Evolutionary conservation across 768 basidiomycete genomes (phyloP).

Genomic region (Lactarius sp.): DNA sequence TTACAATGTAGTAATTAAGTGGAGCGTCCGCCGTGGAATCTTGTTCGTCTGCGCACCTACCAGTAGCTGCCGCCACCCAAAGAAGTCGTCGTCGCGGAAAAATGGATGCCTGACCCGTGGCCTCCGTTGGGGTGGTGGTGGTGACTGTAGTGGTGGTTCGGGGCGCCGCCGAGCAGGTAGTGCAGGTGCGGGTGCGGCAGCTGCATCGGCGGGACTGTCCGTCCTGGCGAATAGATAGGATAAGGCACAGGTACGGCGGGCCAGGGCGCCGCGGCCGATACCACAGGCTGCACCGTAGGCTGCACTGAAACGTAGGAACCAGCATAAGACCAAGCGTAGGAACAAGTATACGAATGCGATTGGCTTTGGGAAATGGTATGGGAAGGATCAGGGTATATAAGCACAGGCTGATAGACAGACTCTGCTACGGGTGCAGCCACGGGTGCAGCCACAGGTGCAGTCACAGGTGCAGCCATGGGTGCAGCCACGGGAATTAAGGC

Average conservation of each 20-base stretch:
- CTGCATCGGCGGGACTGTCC: neutral
- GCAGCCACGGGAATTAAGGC: neutral
- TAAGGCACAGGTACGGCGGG: constrained; percentile 13
- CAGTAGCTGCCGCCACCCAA: neutral
- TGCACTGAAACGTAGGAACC: constrained; percentile 17
- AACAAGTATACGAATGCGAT: no score
- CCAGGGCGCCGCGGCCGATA: neutral
- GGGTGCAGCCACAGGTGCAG: neutral
- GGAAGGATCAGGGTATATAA: constrained; percentile 11
- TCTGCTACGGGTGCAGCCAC: neutral
- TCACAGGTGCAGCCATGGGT: no score
- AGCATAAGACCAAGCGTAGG: neutral
- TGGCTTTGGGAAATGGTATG: constrained; percentile 8
- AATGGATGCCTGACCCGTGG: neutral
- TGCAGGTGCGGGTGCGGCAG: constrained; percentile 23
- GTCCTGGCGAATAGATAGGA: constrained; percentile 14
- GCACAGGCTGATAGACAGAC: constrained; percentile 6
- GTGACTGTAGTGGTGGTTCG: neutral
- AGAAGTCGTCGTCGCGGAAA: neutral
- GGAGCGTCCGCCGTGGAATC: neutral
- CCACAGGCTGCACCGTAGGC: neutral
- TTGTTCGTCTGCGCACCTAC: neutral
- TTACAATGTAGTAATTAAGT: neutral
- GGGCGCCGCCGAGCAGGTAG: constrained; percentile 21
- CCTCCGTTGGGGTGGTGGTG: no score